Percentiles rank a stretch among this genome's conserved stretches.
These are phyloP conservation scores for Prunus mira DNA, from an alignment of 306 rosid genomes.

Conservation along the genomic window DNA sequence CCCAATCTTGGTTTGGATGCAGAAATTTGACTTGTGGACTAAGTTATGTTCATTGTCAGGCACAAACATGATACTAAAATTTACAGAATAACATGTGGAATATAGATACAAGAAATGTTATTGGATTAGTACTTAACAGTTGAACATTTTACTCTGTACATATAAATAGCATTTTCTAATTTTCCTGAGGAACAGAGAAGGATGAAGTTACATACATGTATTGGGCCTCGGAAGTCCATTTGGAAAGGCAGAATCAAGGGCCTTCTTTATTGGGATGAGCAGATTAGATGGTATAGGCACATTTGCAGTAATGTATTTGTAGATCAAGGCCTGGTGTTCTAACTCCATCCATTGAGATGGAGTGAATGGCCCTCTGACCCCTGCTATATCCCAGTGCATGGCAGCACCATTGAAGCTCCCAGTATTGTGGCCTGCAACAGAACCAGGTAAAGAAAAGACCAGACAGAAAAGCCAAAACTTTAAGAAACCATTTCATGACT, in stretches of 20 bases:
- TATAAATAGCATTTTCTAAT: background rate
- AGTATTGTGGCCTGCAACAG: slow-evolving; percentile 41
- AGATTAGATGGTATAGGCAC: slow-evolving; percentile 77
- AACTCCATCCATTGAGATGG: slow-evolving; percentile 97
- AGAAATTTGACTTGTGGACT: background rate
- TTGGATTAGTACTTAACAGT: too few species aligned
- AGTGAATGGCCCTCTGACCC: slow-evolving; percentile 67
- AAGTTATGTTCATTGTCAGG: background rate
- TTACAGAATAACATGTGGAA: background rate
- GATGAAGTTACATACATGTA: slow-evolving; percentile 55
- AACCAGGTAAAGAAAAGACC: slow-evolving; percentile 13
- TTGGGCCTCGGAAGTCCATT: slow-evolving; percentile 60
- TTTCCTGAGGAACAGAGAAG: background rate
- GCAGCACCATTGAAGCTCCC: slow-evolving; percentile 41
- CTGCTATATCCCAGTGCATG: slow-evolving; percentile 52
- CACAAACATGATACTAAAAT: background rate
- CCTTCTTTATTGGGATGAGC: slow-evolving; percentile 76
- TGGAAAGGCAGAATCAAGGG: slow-evolving; percentile 68
- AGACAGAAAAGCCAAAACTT: background rate
- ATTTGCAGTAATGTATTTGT: slow-evolving; percentile 79
- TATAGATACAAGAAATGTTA: too few species aligned
- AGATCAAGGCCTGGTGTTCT: slow-evolving; percentile 95
- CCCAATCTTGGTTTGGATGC: background rate
- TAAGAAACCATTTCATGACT: background rate
- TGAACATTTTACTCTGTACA: background rate